These are phyloP conservation scores for Calocybe cyanea DNA, from an alignment of 768 basidiomycete species.

Conservation along the genomic window DNA sequence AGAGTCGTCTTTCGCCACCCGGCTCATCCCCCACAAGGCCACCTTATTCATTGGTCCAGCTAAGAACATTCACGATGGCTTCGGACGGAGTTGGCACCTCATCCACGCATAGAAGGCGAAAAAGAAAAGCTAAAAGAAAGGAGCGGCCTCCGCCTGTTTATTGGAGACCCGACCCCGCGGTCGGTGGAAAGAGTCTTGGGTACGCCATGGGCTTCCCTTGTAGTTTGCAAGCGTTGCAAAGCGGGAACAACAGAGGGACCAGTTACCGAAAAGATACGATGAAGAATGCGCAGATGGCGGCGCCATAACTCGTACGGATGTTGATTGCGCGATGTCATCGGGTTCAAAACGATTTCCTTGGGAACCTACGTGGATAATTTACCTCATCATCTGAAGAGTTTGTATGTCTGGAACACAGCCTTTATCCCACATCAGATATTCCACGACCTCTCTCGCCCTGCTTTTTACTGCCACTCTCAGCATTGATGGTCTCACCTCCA, in stretches of 20 bases:
- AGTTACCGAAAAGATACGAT: conserved; percentile 19
- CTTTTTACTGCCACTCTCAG: conserved; percentile 61
- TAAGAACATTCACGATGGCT: neutral
- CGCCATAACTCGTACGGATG: no score
- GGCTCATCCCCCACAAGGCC: conserved; percentile 6
- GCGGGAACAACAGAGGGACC: conserved; percentile 8
- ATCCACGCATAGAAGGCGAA: conserved; percentile 10
- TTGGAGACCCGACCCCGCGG: conserved; percentile 35
- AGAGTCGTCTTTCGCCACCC: conserved; percentile 7
- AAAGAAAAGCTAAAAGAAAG: conserved; percentile 16
- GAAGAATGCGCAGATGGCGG: neutral
- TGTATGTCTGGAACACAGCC: conserved; percentile 71
- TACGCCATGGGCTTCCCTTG: conserved; percentile 41
- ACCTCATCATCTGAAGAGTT: conserved; percentile 38
- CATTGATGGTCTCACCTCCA: conserved; percentile 53
- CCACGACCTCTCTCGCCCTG: conserved; percentile 64
- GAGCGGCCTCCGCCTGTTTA: conserved; percentile 32
- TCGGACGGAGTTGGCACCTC: neutral
- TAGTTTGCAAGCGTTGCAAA: conserved; percentile 18
- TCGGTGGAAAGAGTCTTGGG: conserved; percentile 36
- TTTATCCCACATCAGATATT: conserved; percentile 69
- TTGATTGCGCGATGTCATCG: no score
- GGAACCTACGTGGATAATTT: no score
- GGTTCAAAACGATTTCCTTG: no score
- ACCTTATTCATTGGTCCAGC: conserved; percentile 22